These are phyloP conservation scores for Camelina sativa DNA, from an alignment of 345 rosid species.

Conservation along the genomic window DNA sequence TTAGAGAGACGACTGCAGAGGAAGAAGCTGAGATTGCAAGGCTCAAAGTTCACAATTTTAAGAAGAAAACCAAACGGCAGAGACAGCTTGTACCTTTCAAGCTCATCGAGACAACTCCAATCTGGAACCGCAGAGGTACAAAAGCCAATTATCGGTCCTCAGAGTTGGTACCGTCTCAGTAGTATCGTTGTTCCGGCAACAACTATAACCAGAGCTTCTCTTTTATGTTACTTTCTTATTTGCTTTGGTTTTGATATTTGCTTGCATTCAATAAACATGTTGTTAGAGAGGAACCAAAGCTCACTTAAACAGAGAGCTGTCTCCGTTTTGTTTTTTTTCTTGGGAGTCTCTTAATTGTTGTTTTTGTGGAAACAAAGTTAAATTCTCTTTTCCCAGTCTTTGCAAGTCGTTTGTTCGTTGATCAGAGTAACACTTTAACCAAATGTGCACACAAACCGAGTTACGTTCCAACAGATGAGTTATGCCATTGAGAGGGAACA, in stretches of 20 bases:
- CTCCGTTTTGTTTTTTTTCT: neutral
- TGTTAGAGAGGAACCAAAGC: slow-evolving; percentile 8
- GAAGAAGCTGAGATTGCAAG: slow-evolving; percentile 91
- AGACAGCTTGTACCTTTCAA: slow-evolving; percentile 71
- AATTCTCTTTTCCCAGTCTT: too few species aligned
- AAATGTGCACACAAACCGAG: too few species aligned
- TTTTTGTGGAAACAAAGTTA: neutral
- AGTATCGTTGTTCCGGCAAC: neutral
- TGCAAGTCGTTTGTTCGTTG: too few species aligned
- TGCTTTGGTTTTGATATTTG: slow-evolving; percentile 23
- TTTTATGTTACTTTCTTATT: slow-evolving; percentile 11
- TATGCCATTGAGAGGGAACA: too few species aligned
- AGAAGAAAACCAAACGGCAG: slow-evolving; percentile 77
- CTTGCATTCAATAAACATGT: slow-evolving; percentile 29
- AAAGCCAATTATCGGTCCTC: slow-evolving; percentile 32
- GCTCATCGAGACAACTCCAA: slow-evolving; percentile 82
- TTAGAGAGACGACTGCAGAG: slow-evolving; percentile 80
- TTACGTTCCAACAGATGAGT: too few species aligned
- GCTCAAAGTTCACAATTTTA: slow-evolving; percentile 76
- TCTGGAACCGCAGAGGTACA: slow-evolving; percentile 78
- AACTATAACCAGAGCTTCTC: slow-evolving; percentile 22
- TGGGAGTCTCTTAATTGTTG: neutral
- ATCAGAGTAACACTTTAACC: too few species aligned
- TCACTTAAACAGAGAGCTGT: neutral
- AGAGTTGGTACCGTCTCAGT: slow-evolving; percentile 36